Conservation (phyloP, 257 asterid species). For the Phtheirospermum japonicum region DNA sequence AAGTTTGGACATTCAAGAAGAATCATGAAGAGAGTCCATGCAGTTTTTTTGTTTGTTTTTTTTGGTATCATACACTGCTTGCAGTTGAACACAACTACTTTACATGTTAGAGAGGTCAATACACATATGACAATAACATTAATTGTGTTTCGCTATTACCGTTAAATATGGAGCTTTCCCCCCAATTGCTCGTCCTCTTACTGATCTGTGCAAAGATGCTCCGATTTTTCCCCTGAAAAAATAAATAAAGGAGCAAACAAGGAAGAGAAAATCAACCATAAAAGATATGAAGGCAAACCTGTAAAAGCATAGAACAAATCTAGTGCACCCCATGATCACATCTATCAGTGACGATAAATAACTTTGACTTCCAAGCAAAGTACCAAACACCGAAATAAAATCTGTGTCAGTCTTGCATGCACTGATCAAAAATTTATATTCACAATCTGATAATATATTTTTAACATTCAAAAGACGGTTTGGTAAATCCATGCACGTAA, state of each 20-base stretch:
- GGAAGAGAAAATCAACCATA: constrained; percentile 4
- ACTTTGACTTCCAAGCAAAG: too few relatives aligned
- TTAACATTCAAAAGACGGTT: background rate
- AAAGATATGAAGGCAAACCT: too few relatives aligned
- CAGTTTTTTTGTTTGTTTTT: background rate
- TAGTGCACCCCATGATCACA: too few relatives aligned
- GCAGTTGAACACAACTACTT: background rate
- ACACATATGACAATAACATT: background rate
- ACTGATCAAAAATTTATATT: background rate
- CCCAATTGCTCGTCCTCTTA: constrained; percentile 49
- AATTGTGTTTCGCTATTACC: constrained; percentile 36
- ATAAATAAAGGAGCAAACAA: background rate
- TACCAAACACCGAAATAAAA: background rate
- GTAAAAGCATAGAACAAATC: too few relatives aligned
- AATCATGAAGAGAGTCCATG: background rate
- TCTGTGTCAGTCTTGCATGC: background rate
- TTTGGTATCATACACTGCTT: background rate
- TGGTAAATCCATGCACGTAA: background rate
- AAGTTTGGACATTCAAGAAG: background rate
- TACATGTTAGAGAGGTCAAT: background rate
- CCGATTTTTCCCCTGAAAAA: constrained; percentile 74
- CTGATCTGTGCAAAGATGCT: constrained; percentile 56
- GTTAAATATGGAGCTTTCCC: constrained; percentile 66
- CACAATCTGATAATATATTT: constrained; percentile 2
- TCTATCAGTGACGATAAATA: too few relatives aligned